A percentile compares a stretch with the other conserved stretches of the same genome.
These are phyloP conservation scores for Cutaneotrichosporon dermatis DNA, from an alignment of 1,284 basidiomycete genomes.

Conservation along the genomic window DNA sequence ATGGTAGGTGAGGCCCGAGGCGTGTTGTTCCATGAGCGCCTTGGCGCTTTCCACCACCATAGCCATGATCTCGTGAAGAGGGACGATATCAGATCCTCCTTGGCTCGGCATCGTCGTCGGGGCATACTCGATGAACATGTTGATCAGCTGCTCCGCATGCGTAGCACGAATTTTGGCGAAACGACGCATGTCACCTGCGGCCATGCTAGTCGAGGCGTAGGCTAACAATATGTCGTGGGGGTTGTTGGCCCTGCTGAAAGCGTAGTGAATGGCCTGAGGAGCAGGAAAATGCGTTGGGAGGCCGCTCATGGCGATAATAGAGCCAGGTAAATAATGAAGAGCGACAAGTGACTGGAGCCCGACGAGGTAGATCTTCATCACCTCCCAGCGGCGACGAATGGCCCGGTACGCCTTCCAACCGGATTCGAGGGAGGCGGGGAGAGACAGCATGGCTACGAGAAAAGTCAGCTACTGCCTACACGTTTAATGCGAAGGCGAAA, in stretches of 20 bases:
- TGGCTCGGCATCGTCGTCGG: slow-evolving; percentile 13
- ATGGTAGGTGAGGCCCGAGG: slow-evolving; percentile 24
- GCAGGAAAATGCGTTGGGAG: slow-evolving; percentile 24
- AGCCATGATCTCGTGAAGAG: slow-evolving; percentile 32
- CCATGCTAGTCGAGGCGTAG: slow-evolving; percentile 9
- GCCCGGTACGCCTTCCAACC: slow-evolving; percentile 36
- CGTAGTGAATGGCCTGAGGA: slow-evolving; percentile 24
- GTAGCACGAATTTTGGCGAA: slow-evolving; percentile 28
- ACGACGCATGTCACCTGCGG: slow-evolving; percentile 31
- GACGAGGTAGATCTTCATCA: slow-evolving; percentile 27
- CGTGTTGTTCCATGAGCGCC: slow-evolving; percentile 38
- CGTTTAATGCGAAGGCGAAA: not conserved
- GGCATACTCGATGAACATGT: slow-evolving; percentile 27
- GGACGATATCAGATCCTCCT: slow-evolving; percentile 18
- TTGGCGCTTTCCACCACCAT: slow-evolving; percentile 37
- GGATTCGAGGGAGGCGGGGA: slow-evolving; percentile 11
- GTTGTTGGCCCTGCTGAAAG: slow-evolving; percentile 27
- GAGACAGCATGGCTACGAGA: slow-evolving; percentile 17
- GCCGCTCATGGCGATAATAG: slow-evolving; percentile 22
- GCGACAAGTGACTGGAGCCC: slow-evolving; percentile 36
- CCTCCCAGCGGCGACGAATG: slow-evolving; percentile 33
- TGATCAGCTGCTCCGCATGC: slow-evolving; percentile 28
- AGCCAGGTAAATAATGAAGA: slow-evolving; percentile 35
- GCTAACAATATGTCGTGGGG: slow-evolving; percentile 34
- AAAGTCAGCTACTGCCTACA: not conserved